Base-by-base conservation (phyloP, 129 eudicot species). In the Lactuca sativa region DNA sequence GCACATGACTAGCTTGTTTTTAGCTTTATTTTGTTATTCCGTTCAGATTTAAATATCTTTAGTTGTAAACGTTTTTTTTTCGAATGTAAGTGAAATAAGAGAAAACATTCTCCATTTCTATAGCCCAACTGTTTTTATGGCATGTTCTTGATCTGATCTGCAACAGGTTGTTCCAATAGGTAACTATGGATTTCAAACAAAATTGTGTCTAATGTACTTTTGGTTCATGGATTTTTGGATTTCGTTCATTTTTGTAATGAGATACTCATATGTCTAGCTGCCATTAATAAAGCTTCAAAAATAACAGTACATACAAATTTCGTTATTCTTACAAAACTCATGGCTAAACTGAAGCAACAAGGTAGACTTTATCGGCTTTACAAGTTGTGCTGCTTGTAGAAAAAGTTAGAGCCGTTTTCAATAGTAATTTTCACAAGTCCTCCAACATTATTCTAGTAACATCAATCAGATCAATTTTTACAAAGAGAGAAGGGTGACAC, bases 201-300 rank as follows among this genome's bases (percentile, higher is more conserved):
- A 11, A 9, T 16, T 54, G 34, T 11, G 11, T 53, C 18, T 36
- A 6, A 64, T 74, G 44, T 73, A 11, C 15, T 40, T 56, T 53
- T 84, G 89, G 96, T 86, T 92, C 77, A 78, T 92, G 83, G 98
- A 92, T 72, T 92, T 92, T 75, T 92, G 98, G 98, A 96, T 92
- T 73, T 92, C 89, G 1, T 92, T 88, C 78, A 89, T 92, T 96
- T 96, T 96, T 41, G 95, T 92, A 63, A 88, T 88, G 75, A 92
- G 98, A 92, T 95, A 58, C 89, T 88, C 64, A 89, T 92, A 56
- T 92, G 84, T 83, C 59, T 92, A 44, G 74, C 98, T 47, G 73
- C 83, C 51, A 84, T 92, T 64, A 84, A 82, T 61, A 96, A 92
- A 86, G 69, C 76, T 74, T 58, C 95, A 62, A 88, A 84, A 72